These are phyloP conservation scores for Beauveria asiatica DNA, from an alignment of 2,329 filamentous ascomycete genomes.

Conservation along the genomic window DNA sequence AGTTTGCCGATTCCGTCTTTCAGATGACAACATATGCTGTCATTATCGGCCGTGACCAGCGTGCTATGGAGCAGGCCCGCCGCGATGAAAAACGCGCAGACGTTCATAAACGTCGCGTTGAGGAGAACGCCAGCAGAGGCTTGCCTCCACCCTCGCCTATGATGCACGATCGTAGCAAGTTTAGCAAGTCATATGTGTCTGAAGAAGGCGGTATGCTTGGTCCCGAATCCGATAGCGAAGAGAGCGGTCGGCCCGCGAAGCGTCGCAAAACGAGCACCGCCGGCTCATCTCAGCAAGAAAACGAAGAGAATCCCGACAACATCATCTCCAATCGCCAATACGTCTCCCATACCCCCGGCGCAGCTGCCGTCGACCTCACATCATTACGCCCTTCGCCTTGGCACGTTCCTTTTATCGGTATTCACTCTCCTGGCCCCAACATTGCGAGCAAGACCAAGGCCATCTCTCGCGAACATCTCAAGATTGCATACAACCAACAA, in stretches of 20 bases:
- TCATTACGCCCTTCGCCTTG: conserved; percentile 52
- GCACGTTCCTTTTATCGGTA: conserved; percentile 58
- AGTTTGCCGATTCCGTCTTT: conserved; percentile 68
- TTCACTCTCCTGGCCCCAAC: conserved; percentile 59
- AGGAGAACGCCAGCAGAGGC: conserved; percentile 39
- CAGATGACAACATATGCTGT: conserved; percentile 70
- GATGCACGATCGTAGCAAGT: conserved; percentile 43
- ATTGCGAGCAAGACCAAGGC: conserved; percentile 57
- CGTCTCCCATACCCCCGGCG: conserved; percentile 50
- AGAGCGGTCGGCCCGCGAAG: conserved; percentile 36
- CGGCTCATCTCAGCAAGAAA: conserved; percentile 33
- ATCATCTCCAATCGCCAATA: conserved; percentile 51
- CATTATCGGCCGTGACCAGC: conserved; percentile 62
- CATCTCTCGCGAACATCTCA: conserved; percentile 66
- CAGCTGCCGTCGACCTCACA: conserved; percentile 50
- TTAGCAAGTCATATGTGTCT: conserved; percentile 58
- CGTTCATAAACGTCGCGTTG: conserved; percentile 34
- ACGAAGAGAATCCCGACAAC: conserved; percentile 35
- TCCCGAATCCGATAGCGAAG: conserved; percentile 50
- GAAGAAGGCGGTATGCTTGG: conserved; percentile 62
- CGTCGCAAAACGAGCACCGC: conserved; percentile 38
- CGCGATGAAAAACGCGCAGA: conserved; percentile 41
- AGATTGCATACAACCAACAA: conserved; percentile 60
- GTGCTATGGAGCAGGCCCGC: conserved; percentile 46
- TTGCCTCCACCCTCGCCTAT: conserved; percentile 44